Evolutionary conservation across 2,329 filamentous ascomycete species (phyloP).

Genomic region (Fusarium nelsonii): DNA sequence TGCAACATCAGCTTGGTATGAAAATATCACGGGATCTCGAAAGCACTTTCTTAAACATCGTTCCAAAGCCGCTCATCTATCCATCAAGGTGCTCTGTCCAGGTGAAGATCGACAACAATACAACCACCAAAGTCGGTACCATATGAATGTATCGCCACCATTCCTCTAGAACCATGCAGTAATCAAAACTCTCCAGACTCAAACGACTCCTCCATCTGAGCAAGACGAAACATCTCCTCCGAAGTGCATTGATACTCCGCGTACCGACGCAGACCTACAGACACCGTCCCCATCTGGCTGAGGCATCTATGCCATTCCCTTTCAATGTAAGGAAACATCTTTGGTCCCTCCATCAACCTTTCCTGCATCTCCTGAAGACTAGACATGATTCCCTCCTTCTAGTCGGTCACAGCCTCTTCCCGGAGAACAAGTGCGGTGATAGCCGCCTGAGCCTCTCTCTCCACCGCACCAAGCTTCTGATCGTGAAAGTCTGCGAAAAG

Average conservation of each 20-base stretch:
- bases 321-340: slow-evolving; percentile 1
- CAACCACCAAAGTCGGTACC: too few species aligned
- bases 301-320: neutral
- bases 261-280: neutral
- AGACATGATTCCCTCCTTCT: neutral
- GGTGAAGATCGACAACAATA: too few species aligned
- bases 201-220: neutral
- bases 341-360: neutral
- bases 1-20: too few species aligned
- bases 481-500: slow-evolving; percentile 4
- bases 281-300: neutral
- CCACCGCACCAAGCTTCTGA: neutral
- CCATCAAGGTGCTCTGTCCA: too few species aligned
- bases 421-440: neutral
- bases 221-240: neutral
- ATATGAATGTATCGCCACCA: too few species aligned
- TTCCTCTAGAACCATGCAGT: neutral
- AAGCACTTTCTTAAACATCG: too few species aligned
- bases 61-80: too few species aligned
- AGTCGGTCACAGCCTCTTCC: neutral
- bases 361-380: neutral
- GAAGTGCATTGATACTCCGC: neutral
- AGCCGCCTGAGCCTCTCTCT: neutral
- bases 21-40: too few species aligned
- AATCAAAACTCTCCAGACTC: neutral